Evolutionary conservation across 2,329 filamentous ascomycete species (phyloP), one percentile per base, ranked within the genome.

Genomic region (Fusarium pseudoanthophilum): DNA sequence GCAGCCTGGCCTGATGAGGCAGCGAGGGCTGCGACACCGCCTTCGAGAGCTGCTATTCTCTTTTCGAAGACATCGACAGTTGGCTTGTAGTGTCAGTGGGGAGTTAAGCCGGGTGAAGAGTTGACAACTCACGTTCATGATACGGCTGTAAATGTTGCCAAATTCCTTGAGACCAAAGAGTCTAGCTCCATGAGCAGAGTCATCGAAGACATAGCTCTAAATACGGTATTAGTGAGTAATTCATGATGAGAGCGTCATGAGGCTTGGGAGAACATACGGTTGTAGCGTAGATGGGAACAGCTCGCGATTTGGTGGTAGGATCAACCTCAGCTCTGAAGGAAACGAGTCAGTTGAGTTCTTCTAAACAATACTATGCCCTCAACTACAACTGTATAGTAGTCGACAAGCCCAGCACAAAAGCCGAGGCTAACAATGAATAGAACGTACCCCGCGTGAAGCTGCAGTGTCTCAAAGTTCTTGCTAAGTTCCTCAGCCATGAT

Each of bases 31-130:
- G 93, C 95, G 37, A 93, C 91, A 78, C 96, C 96, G 37, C 95
- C 95, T 84, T 99, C 96, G 9, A 98, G 90, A 20, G 95, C 95
- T n/a, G 95, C 95, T 57, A 98, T 93, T 69, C 95, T 91, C 87
- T 98, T 97, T 85, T 99, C 96, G 74, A 99, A 95, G 34, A 98
- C 95, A 83, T 97, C 95, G 76, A 95, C 92, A 0, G 95, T 98
- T 5, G 95, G 95, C 92, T 94, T 75, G 26, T n/a, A 8, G 40
- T 61, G 60, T 61, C 36, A 64, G 51, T 37, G 36, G 34, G 13
- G 32, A n/a, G 4, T 30, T 28, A 26, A 26, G 26, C 7, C 5
- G 15, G 21, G 7, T 5, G 43, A 21, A 36, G 15, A 40, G 14
- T 42, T 20, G 26, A 16, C 21, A 20, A 24, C 89, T 80, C 79